A percentile compares a stretch with the other conserved stretches of the same genome.
Evolutionary conservation across 768 basidiomycete genomes (phyloP).

Genomic region (Termitomyces sp.): DNA sequence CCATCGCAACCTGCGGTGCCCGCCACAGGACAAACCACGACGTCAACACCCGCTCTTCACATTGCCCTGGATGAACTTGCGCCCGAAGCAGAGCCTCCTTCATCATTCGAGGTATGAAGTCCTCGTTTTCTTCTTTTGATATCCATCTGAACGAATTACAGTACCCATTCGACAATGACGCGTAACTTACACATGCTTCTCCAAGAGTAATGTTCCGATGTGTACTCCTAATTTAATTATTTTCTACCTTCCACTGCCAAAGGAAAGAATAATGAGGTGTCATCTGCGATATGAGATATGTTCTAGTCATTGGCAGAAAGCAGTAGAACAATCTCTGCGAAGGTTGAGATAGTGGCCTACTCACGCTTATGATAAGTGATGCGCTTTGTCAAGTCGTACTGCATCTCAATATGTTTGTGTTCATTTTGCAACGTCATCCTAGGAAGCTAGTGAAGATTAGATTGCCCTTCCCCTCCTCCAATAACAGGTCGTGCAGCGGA

Average conservation of each 20-base stretch:
- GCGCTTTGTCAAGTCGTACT: not conserved
- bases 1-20: conserved; percentile 19
- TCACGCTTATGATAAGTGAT: not conserved
- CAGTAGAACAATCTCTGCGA: not conserved
- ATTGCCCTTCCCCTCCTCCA: not conserved
- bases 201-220: conserved; percentile 6
- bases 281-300: not conserved
- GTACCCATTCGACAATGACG: conserved; percentile 76
- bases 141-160: conserved; percentile 22
- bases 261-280: not conserved
- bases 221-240: not conserved
- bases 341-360: not conserved
- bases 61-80: conserved; percentile 66
- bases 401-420: too few relatives aligned
- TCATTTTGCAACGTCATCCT: not conserved
- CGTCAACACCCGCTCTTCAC: conserved; percentile 40
- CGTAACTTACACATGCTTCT: conserved; percentile 1
- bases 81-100: conserved; percentile 72
- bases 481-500: too few relatives aligned
- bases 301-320: not conserved
- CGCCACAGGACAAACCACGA: conserved; percentile 25
- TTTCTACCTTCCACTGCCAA: not conserved
- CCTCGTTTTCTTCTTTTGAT: not conserved
- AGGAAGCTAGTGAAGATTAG: too few relatives aligned
- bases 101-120: conserved; percentile 73